A percentile compares a stretch with the other conserved stretches of the same genome.
Conservation (phyloP, 2,329 filamentous ascomycete species). For the Kalaharituber pfeilii region DNA sequence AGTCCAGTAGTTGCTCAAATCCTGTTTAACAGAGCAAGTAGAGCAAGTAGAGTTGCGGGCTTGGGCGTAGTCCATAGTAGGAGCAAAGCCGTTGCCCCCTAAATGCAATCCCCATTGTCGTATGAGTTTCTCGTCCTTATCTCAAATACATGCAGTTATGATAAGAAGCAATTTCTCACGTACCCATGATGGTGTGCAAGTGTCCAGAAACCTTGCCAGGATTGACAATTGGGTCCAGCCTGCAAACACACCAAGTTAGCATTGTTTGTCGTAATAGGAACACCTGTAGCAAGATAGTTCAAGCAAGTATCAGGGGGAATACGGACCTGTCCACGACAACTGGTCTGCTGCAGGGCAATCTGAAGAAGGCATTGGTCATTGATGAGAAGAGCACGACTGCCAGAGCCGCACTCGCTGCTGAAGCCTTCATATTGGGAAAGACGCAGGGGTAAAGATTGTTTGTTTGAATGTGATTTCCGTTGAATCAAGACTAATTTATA, state of each 20-base stretch:
- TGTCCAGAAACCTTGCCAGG: conserved; percentile 44
- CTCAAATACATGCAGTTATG: not conserved
- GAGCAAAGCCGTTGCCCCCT: conserved; percentile 47
- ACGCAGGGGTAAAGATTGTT: not conserved
- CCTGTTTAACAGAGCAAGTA: conserved; percentile 49
- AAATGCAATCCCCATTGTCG: too few species aligned
- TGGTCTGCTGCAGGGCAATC: conserved; percentile 26
- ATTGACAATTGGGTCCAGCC: conserved; percentile 49
- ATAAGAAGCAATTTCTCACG: not conserved
- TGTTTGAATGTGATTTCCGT: not conserved
- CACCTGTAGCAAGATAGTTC: not conserved
- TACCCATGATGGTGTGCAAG: conserved; percentile 49
- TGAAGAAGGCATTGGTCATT: conserved; percentile 32
- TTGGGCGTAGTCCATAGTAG: conserved; percentile 42
- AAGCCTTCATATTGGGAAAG: not conserved
- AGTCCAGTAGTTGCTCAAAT: conserved; percentile 63
- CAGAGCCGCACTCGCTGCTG: conserved; percentile 5
- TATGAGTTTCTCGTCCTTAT: too few species aligned
- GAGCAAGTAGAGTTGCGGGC: conserved; percentile 50
- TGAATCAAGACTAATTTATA: not conserved
- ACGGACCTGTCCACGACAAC: conserved; percentile 32
- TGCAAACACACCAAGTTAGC: not conserved
- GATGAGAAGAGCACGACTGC: conserved; percentile 13
- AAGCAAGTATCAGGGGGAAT: not conserved
- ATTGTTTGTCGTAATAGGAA: not conserved